Conservation (phyloP, 2,329 filamentous ascomycete species). For the Nemania bipapillata region DNA sequence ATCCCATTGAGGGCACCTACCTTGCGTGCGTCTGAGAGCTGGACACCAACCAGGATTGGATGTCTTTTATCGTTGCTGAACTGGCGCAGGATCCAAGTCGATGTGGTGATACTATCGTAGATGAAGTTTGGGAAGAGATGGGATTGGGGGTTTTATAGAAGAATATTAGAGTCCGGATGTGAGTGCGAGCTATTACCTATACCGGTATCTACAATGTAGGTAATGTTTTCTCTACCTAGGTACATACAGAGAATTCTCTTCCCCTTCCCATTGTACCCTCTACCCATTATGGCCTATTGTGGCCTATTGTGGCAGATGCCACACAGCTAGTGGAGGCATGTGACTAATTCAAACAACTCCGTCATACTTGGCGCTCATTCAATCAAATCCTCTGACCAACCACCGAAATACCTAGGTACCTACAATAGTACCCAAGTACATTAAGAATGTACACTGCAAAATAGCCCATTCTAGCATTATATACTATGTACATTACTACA, state of each 20-base stretch:
- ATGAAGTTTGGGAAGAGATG: neutral
- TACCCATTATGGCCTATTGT: too few species aligned
- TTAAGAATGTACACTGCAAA: neutral
- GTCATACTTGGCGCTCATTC: too few species aligned
- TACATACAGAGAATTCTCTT: neutral
- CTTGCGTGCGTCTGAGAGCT: conserved; percentile 15
- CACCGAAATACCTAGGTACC: neutral
- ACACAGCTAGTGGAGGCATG: neutral
- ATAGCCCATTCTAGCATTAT: too few species aligned
- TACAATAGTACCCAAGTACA: neutral
- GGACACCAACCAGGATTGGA: neutral
- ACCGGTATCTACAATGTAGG: too few species aligned
- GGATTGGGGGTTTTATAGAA: neutral
- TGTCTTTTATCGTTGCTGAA: neutral
- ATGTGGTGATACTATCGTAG: neutral
- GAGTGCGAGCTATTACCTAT: neutral
- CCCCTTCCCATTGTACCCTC: neutral
- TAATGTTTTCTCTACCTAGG: neutral
- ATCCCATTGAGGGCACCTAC: neutral
- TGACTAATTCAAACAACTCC: conserved; percentile 4
- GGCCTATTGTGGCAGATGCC: neutral
- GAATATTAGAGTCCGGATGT: neutral
- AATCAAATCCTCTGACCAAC: neutral
- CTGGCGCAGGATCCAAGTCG: neutral
- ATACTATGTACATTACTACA: too few species aligned